Base-by-base conservation (phyloP, 495 filamentous ascomycete genomes). In the Podospora appendiculata region DNA sequence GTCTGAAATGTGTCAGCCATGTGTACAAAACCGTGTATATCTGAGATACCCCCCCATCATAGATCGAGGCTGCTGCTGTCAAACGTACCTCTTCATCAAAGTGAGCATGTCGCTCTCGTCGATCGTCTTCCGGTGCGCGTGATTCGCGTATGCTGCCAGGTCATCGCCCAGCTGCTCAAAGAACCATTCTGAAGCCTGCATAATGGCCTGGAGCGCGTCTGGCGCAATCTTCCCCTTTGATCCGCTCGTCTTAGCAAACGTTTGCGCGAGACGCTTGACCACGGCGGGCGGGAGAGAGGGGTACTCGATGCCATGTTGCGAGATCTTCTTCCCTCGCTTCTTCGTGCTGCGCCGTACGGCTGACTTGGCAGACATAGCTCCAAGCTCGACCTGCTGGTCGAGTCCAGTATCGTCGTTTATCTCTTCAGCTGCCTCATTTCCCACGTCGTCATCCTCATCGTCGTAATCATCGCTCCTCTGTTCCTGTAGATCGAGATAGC, bases 111-210 rank as follows among this genome's bases (percentile, higher is more conserved):
- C 90, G 49, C 74, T 83, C 61, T 94, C 89, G 49, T 93, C 86
- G 61, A 96, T 91, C 4, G 82, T 89, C 66, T 85, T 91, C 40
- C 90, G 79, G 32, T 84, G 82, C 4, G 87, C 89, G 66, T 96
- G 90, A 45, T 83, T 75, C 8, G 90, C 86, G 68, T 90, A 96
- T 2, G 77, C 82, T 4, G 79, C 79, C 53, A 96, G 71, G 60
- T 94, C 88, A 19, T 88, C 87, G 51, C 86, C 79, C 12, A 84
- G 73, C 65, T 95, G 90, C 59, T 92, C 86, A 61, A 95, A 94
- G 67, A 89, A 96, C 83, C 86, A 90, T 35, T 91, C 87, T 14
- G 85, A 86, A 13, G 89, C 88, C 59, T 87, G 82, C 62, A 84
- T 81, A 38, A 96, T 83, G 19, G 82, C 82, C 14, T 79, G 76